phyloP scores from a whole-genome alignment of 305 asterid species.

The Caryopteris hybrid region DNA sequence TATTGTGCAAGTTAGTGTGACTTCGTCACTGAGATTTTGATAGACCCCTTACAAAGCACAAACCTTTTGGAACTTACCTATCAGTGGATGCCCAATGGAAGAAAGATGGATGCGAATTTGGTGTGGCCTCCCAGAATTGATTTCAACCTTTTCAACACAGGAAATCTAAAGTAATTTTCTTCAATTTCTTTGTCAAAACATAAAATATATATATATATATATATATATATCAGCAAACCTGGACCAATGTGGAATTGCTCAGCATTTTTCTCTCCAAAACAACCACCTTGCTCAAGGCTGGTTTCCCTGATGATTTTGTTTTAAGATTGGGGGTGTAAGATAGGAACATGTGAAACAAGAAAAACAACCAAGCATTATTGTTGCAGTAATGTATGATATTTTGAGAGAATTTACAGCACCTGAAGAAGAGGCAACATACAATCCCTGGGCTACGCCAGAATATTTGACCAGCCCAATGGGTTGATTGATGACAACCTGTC shows the following conservation, averaged over 20 bases:
- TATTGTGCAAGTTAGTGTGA: not conserved
- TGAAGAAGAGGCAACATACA: slow-evolving; percentile 91
- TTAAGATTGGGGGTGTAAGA: not conserved
- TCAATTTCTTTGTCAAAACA: not conserved
- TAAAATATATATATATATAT: not conserved
- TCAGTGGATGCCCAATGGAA: slow-evolving; percentile 76
- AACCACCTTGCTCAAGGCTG: slow-evolving; percentile 70
- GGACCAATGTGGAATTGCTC: slow-evolving; percentile 63
- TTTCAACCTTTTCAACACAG: slow-evolving; percentile 56
- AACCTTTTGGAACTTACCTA: slow-evolving; percentile 39
- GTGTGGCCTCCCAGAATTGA: slow-evolving; percentile 98
- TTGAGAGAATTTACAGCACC: slow-evolving; percentile 37
- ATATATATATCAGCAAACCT: slow-evolving; percentile 46
- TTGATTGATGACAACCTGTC: slow-evolving; percentile 68
- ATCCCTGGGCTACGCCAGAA: slow-evolving; percentile 92
- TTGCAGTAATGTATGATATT: not conserved
- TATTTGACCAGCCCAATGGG: slow-evolving; percentile 89
- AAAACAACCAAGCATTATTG: not conserved
- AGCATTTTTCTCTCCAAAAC: slow-evolving; percentile 67
- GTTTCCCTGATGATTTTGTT: slow-evolving; percentile 62
- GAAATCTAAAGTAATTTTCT: slow-evolving; percentile 10
- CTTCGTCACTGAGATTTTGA: not conserved
- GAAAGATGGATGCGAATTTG: slow-evolving; percentile 96
- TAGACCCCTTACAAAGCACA: not conserved
- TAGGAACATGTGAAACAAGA: slow-evolving; percentile 15